These are phyloP conservation scores for Saccharomyces paradoxus DNA, from an alignment of 805 yeast genomes.

Conservation along the genomic window DNA sequence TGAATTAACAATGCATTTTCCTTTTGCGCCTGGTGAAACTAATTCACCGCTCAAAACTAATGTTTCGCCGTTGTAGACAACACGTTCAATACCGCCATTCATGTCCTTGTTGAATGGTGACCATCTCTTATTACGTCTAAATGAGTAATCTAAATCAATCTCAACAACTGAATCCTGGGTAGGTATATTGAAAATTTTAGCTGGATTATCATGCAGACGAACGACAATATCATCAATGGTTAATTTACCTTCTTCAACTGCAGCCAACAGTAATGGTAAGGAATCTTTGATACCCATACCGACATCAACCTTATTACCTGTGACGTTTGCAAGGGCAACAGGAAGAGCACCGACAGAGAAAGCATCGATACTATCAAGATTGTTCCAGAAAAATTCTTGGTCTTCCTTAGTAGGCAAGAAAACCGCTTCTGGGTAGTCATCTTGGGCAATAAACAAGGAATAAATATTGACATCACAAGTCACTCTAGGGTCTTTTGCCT, in stretches of 20 bases:
- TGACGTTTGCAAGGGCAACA: slow-evolving; percentile 56
- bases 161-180: slow-evolving; percentile 68
- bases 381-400: slow-evolving; percentile 75
- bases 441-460: slow-evolving; percentile 66
- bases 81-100: slow-evolving; percentile 84
- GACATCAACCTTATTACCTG: slow-evolving; percentile 51
- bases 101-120: slow-evolving; percentile 49
- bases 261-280: slow-evolving; percentile 72
- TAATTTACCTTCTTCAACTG: slow-evolving; percentile 65
- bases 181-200: slow-evolving; percentile 72
- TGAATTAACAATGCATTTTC: slow-evolving; percentile 46
- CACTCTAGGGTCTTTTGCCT: slow-evolving; percentile 70
- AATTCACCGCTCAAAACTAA: slow-evolving; percentile 78
- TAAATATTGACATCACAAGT: slow-evolving; percentile 85
- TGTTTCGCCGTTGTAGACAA: slow-evolving; percentile 66
- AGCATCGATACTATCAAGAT: slow-evolving; percentile 66
- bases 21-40: slow-evolving; percentile 51
- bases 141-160: slow-evolving; percentile 58
- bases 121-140: slow-evolving; percentile 44
- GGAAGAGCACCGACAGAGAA: slow-evolving; percentile 82
- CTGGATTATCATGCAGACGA: slow-evolving; percentile 76
- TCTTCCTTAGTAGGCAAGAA: slow-evolving; percentile 77
- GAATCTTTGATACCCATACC: slow-evolving; percentile 78
- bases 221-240: slow-evolving; percentile 62
- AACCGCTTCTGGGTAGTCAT: slow-evolving; percentile 59